phyloP scores from a whole-genome alignment of 2,329 filamentous ascomycete species.

The Nannizzia gypsea region DNA sequence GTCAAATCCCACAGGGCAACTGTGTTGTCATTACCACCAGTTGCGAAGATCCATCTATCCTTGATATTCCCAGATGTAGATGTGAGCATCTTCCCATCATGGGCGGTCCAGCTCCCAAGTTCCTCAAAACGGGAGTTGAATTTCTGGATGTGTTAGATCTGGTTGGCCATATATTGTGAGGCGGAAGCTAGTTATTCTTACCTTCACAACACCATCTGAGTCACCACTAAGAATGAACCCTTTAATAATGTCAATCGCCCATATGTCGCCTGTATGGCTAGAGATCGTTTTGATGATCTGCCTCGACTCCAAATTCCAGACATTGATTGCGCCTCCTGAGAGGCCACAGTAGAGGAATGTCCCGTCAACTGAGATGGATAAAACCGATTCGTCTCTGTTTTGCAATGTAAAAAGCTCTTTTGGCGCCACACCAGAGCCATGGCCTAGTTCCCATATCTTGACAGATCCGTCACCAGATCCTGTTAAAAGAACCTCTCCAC shows the following conservation, averaged over 20 bases:
- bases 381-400: slow-evolving; percentile 51
- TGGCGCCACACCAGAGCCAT: slow-evolving; percentile 49
- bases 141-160: slow-evolving; percentile 36
- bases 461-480: slow-evolving; percentile 90
- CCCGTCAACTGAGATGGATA: slow-evolving; percentile 76
- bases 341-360: slow-evolving; percentile 89
- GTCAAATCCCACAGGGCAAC: slow-evolving; percentile 78
- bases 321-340: slow-evolving; percentile 73
- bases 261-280: slow-evolving; percentile 67
- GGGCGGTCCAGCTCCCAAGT: slow-evolving; percentile 65
- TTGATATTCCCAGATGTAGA: slow-evolving; percentile 63
- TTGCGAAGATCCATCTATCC: slow-evolving; percentile 73
- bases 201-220: slow-evolving; percentile 76
- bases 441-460: slow-evolving; percentile 76
- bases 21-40: slow-evolving; percentile 82
- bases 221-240: slow-evolving; percentile 78
- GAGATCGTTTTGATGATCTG: slow-evolving; percentile 82
- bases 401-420: slow-evolving; percentile 56
- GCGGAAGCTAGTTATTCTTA: slow-evolving; percentile 35
- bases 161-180: neutral
- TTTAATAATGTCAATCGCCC: slow-evolving; percentile 74
- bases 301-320: slow-evolving; percentile 93
- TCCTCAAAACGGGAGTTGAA: slow-evolving; percentile 76
- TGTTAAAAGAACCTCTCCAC: slow-evolving; percentile 71
- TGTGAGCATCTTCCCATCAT: slow-evolving; percentile 75